Evolutionary conservation across 306 rosid genomes (phyloP).

Genomic region (Arachis stenosperma): DNA sequence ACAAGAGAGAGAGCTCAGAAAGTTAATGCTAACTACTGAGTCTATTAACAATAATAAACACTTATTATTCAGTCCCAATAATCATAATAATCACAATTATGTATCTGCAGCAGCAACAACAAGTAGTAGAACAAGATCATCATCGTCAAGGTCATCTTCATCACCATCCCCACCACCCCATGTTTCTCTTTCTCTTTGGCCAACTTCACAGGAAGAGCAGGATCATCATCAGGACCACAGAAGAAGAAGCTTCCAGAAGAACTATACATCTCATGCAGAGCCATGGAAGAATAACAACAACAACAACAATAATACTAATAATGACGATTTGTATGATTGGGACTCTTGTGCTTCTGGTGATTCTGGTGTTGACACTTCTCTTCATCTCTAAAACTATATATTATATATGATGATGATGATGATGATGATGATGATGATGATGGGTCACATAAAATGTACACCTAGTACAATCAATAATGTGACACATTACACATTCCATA

Average conservation of each 20-base stretch:
- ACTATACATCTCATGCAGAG: slow-evolving; percentile 8
- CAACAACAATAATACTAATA: not conserved
- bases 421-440: too few relatives aligned
- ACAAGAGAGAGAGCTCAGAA: slow-evolving; percentile 66
- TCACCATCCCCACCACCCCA: slow-evolving; percentile 49
- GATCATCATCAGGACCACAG: slow-evolving; percentile 1
- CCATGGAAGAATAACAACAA: slow-evolving; percentile 39
- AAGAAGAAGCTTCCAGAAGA: slow-evolving; percentile 20
- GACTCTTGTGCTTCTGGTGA: slow-evolving; percentile 47
- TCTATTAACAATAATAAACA: slow-evolving; percentile 32
- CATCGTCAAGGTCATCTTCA: slow-evolving; percentile 41
- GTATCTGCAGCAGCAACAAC: slow-evolving; percentile 26
- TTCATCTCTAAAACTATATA: slow-evolving; percentile 64
- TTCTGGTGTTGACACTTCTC: slow-evolving; percentile 83
- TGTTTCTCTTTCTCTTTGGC: slow-evolving; percentile 73
- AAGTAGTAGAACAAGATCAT: slow-evolving; percentile 27
- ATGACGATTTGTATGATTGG: slow-evolving; percentile 20
- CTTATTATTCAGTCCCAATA: slow-evolving; percentile 26
- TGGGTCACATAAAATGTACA: slow-evolving; percentile 14
- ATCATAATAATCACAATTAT: slow-evolving; percentile 5
- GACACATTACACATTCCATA: slow-evolving; percentile 4
- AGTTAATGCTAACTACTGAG: slow-evolving; percentile 36
- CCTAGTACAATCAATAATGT: slow-evolving; percentile 9
- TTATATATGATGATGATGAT: not conserved
- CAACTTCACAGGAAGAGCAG: slow-evolving; percentile 39